phyloP scores from a whole-genome alignment of 1,139 yeast species.

The Diutina rugosa region DNA sequence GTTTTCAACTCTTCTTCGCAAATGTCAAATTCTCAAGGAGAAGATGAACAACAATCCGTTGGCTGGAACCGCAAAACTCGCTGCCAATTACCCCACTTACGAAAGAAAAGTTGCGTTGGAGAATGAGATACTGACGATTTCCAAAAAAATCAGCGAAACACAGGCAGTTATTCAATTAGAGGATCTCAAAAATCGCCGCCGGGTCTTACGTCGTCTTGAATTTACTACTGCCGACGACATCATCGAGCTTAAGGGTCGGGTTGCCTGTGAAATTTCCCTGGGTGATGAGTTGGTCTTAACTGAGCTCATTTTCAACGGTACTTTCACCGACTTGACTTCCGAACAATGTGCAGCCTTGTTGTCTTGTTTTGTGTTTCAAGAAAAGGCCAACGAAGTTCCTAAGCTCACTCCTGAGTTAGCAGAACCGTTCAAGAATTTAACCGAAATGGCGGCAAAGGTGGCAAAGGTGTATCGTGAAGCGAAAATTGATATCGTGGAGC shows the following conservation, averaged over 20 bases:
- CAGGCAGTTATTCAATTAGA: conserved; percentile 89
- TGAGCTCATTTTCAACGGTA: conserved; percentile 82
- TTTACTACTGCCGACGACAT: conserved; percentile 77
- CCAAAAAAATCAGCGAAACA: conserved; percentile 63
- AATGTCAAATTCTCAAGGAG: conserved; percentile 70
- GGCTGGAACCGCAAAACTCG: conserved; percentile 48
- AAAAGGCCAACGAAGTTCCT: conserved; percentile 82
- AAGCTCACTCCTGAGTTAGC: conserved; percentile 76
- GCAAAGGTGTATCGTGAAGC: conserved; percentile 85
- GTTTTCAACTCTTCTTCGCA: conserved; percentile 55
- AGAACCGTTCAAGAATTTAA: conserved; percentile 77
- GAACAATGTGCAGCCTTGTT: conserved; percentile 88
- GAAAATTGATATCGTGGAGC: conserved; percentile 78
- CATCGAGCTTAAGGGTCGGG: conserved; percentile 91
- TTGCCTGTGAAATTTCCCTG: conserved; percentile 91
- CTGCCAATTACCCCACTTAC: conserved; percentile 51
- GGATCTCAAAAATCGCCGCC: conserved; percentile 81
- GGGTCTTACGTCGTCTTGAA: conserved; percentile 73
- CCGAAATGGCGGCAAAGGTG: conserved; percentile 80
- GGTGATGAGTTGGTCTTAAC: conserved; percentile 88
- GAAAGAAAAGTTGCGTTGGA: conserved; percentile 50
- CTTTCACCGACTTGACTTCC: conserved; percentile 73
- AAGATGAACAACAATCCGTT: conserved; percentile 63
- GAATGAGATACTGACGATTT: conserved; percentile 45
- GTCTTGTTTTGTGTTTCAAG: conserved; percentile 95